Percentiles rank a stretch among this genome's conserved stretches.
Conservation (phyloP, 1,139 yeast genomes). For the Geotrichum carabidarum region DNA sequence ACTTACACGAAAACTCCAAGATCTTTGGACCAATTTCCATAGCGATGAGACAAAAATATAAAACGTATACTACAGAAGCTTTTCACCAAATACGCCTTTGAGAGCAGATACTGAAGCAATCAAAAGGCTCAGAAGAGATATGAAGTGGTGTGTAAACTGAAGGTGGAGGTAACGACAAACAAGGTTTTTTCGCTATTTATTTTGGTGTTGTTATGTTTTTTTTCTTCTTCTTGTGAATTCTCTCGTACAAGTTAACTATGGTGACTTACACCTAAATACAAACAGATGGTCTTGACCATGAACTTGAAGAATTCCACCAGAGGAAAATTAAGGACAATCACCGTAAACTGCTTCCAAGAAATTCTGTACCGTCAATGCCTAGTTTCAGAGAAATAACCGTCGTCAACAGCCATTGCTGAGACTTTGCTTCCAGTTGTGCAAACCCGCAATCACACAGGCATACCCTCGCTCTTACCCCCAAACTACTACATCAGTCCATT, state of each 20-base stretch:
- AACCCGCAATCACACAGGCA: too few relatives aligned
- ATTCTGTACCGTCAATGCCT: too few relatives aligned
- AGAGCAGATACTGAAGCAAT: not conserved
- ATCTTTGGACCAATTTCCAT: slow-evolving; percentile 3
- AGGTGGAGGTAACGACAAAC: not conserved
- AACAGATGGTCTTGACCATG: too few relatives aligned
- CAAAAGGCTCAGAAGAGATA: not conserved
- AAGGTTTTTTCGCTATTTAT: not conserved
- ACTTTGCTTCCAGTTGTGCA: too few relatives aligned
- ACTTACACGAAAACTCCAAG: slow-evolving; percentile 8
- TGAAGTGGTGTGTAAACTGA: not conserved
- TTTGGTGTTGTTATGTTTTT: not conserved
- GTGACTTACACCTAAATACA: too few relatives aligned
- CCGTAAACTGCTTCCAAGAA: too few relatives aligned
- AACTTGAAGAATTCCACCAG: too few relatives aligned
- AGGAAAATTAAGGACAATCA: too few relatives aligned
- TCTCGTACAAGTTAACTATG: not conserved
- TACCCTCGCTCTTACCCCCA: too few relatives aligned
- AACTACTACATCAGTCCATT: too few relatives aligned
- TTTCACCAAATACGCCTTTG: not conserved
- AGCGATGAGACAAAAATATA: not conserved
- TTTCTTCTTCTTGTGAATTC: not conserved
- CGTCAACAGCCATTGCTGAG: too few relatives aligned
- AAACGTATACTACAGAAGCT: not conserved
- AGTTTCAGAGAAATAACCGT: too few relatives aligned